Conservation (phyloP, 495 filamentous ascomycete genomes). For the Podospora tetraspora region DNA sequence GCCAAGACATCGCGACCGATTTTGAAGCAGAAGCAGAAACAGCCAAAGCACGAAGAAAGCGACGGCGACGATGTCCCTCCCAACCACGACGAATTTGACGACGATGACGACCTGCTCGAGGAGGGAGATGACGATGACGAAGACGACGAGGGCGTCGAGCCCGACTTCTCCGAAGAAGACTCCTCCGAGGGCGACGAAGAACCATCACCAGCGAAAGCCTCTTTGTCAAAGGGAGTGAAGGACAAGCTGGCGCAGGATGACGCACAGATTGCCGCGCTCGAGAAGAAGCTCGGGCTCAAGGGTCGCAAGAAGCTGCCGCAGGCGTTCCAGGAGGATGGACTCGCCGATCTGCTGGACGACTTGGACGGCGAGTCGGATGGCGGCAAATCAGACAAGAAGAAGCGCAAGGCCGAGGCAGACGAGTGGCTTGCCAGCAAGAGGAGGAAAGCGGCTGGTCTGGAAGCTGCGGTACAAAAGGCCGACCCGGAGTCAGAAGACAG, state of each 20-base stretch:
- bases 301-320: slow-evolving; percentile 68
- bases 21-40: slow-evolving; percentile 21
- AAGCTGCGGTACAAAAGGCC: slow-evolving; percentile 11
- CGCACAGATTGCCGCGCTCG: slow-evolving; percentile 78
- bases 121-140: slow-evolving; percentile 26
- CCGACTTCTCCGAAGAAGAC: slow-evolving; percentile 37
- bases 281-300: slow-evolving; percentile 84
- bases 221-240: slow-evolving; percentile 54
- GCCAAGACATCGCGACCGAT: slow-evolving; percentile 15
- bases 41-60: slow-evolving; percentile 11
- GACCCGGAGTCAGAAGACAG: slow-evolving; percentile 22
- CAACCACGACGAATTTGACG: slow-evolving; percentile 21
- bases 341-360: slow-evolving; percentile 74
- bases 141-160: slow-evolving; percentile 31
- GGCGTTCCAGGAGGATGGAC: slow-evolving; percentile 75
- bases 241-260: slow-evolving; percentile 70
- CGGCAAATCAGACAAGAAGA: slow-evolving; percentile 55
- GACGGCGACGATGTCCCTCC: slow-evolving; percentile 10
- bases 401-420: slow-evolving; percentile 58
- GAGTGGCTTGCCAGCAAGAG: slow-evolving; percentile 47
- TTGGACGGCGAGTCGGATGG: slow-evolving; percentile 50
- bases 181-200: slow-evolving; percentile 20
- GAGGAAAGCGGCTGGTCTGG: slow-evolving; percentile 35
- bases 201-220: slow-evolving; percentile 13
- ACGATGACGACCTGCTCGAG: slow-evolving; percentile 28